A percentile compares a stretch with the other conserved stretches of the same genome.
Evolutionary conservation across 176 grass and related monocot genomes (phyloP).

Genomic region (Pontederia crassipes): DNA sequence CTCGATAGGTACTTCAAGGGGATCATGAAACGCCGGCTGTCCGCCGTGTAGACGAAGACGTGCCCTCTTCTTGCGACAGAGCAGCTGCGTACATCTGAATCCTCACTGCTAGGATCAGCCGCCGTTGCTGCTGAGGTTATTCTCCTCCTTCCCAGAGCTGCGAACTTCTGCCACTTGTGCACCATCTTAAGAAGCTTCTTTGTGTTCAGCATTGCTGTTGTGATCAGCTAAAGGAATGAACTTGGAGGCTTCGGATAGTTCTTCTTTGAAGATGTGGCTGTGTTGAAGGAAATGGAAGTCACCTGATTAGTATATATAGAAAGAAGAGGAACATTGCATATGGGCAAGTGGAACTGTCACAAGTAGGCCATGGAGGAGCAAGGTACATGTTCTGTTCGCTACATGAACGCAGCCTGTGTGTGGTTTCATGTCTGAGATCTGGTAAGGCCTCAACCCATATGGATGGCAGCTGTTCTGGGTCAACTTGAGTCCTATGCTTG

Average conservation of each 20-base stretch:
- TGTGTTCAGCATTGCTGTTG: constrained; percentile 5
- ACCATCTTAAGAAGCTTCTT: constrained; percentile 35
- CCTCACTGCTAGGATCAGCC: constrained; percentile 5
- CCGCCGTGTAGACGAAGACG: constrained; percentile 31
- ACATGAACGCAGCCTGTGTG: no score
- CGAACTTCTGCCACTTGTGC: constrained; percentile 30
- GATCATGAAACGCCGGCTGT: constrained; percentile 25
- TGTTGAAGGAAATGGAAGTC: background rate
- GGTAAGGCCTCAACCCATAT: background rate
- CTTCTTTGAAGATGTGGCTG: no score
- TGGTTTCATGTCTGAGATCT: background rate
- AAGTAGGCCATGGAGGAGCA: no score
- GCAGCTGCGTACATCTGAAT: constrained; percentile 1
- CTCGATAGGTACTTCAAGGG: constrained; percentile 25
- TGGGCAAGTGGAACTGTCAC: no score
- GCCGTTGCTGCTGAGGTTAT: constrained; percentile 8
- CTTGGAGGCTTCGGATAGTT: background rate
- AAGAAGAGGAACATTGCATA: background rate
- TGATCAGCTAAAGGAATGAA: background rate
- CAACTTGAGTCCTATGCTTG: no score
- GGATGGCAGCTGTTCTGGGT: background rate
- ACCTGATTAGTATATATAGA: background rate
- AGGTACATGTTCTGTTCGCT: background rate
- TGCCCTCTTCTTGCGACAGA: constrained; percentile 21
- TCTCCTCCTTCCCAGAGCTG: constrained; percentile 22